phyloP scores from a whole-genome alignment of 345 rosid genomes.

The Eucalyptus microcorys region DNA sequence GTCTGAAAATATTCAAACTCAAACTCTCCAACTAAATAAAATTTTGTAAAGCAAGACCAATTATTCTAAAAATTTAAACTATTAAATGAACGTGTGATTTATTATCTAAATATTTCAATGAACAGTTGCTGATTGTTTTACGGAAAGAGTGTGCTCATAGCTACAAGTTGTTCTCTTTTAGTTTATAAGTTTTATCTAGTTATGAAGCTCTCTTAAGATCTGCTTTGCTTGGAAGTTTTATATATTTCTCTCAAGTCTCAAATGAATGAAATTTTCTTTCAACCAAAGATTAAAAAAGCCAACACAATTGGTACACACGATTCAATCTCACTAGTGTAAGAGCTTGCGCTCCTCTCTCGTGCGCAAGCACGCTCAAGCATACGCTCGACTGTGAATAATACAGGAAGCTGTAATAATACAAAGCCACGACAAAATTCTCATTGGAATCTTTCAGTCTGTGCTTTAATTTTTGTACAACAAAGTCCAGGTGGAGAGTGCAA shows the following conservation, averaged over 20 bases:
- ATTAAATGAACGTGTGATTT: too few relatives aligned
- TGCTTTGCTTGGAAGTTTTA: not conserved
- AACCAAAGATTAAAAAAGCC: too few relatives aligned
- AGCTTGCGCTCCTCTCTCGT: not conserved
- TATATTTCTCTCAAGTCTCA: not conserved
- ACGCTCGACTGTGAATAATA: not conserved
- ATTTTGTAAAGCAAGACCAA: too few relatives aligned
- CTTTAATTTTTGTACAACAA: slow-evolving; percentile 15
- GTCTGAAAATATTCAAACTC: too few relatives aligned
- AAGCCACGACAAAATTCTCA: not conserved
- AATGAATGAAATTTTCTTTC: not conserved
- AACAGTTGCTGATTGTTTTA: too few relatives aligned
- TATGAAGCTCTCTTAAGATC: not conserved
- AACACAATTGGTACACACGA: not conserved
- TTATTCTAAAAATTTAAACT: too few relatives aligned
- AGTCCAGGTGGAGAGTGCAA: slow-evolving; percentile 11
- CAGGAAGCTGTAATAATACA: not conserved
- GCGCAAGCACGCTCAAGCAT: not conserved
- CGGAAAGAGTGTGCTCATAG: not conserved
- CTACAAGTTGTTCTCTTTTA: too few relatives aligned
- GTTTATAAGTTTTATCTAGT: not conserved
- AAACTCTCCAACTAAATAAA: too few relatives aligned
- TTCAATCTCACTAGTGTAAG: not conserved
- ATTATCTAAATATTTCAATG: too few relatives aligned
- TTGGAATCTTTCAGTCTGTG: not conserved